These are phyloP conservation scores for Salix purpurea DNA, from an alignment of 345 rosid species.

Conservation along the genomic window DNA sequence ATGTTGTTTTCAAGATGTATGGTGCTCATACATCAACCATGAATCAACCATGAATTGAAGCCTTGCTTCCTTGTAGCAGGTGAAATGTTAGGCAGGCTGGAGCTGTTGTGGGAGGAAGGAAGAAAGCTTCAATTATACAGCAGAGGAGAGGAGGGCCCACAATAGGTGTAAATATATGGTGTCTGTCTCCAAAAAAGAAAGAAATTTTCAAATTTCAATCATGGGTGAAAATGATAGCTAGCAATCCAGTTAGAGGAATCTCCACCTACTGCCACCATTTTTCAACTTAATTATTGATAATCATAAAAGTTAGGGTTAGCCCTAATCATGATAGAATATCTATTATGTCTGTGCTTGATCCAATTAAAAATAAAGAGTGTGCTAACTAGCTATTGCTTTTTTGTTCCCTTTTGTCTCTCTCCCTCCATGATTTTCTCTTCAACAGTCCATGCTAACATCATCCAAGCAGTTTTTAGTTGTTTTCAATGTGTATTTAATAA, in stretches of 20 bases:
- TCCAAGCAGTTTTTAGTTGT: neutral
- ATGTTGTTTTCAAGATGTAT: neutral
- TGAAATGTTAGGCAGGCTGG: neutral
- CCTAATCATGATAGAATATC: neutral
- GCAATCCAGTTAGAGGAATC: neutral
- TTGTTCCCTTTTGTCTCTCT: neutral
- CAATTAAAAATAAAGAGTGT: neutral
- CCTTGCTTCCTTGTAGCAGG: neutral
- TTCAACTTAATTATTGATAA: neutral
- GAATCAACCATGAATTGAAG: neutral
- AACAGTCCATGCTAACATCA: neutral
- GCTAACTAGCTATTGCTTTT: neutral
- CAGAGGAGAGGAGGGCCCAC: no score
- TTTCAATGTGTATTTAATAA: neutral
- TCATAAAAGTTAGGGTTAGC: neutral
- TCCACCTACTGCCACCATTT: conserved; percentile 3
- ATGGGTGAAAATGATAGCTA: neutral
- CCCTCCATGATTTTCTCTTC: neutral
- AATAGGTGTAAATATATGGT: no score
- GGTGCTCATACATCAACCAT: neutral
- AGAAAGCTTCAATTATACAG: no score
- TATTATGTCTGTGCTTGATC: neutral
- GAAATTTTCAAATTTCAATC: neutral
- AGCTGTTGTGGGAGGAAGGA: neutral
- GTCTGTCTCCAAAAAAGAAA: no score